phyloP scores from a whole-genome alignment of 768 basidiomycete species.

The Cystofilobasidium macerans region DNA sequence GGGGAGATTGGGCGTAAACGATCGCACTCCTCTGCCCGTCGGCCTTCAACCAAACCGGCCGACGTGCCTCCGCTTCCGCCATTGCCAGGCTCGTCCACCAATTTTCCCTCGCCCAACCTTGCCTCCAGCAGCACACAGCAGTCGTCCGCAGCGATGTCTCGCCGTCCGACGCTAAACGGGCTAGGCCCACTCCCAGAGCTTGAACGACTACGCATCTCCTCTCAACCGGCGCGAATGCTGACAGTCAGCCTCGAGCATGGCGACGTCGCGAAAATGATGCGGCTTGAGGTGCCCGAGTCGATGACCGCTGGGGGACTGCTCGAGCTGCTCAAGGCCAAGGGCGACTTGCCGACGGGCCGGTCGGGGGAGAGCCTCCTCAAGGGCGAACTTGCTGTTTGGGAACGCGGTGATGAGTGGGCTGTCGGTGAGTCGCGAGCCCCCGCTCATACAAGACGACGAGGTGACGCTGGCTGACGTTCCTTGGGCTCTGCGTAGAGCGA shows the following conservation, averaged over 20 bases:
- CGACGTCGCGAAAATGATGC: conserved; percentile 4
- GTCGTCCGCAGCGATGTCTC: not conserved
- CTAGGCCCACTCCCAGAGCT: not conserved
- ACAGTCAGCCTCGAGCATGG: not conserved
- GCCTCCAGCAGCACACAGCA: not conserved
- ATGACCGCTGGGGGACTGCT: conserved; percentile 17
- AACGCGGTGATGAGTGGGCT: conserved; percentile 80
- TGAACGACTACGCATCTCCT: not conserved
- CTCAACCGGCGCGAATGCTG: not conserved
- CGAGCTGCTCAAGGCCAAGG: conserved; percentile 7
- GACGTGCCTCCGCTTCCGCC: not conserved
- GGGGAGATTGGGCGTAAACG: not conserved
- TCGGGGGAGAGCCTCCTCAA: conserved; percentile 36
- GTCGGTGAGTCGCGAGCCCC: conserved; percentile 82
- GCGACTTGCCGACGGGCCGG: not conserved
- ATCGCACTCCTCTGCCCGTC: not conserved
- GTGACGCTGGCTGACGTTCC: conserved; percentile 27
- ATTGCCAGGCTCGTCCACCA: conserved; percentile 4
- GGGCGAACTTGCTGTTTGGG: conserved; percentile 73
- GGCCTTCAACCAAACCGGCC: not conserved
- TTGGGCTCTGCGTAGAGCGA: conserved; percentile 51
- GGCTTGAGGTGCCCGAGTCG: conserved; percentile 1
- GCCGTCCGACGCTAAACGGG: not conserved
- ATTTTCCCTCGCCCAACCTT: conserved; percentile 14
- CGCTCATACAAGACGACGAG: too few relatives aligned